Base-by-base conservation (phyloP, 768 basidiomycete genomes). In the Nevesoporus exiguus region DNA sequence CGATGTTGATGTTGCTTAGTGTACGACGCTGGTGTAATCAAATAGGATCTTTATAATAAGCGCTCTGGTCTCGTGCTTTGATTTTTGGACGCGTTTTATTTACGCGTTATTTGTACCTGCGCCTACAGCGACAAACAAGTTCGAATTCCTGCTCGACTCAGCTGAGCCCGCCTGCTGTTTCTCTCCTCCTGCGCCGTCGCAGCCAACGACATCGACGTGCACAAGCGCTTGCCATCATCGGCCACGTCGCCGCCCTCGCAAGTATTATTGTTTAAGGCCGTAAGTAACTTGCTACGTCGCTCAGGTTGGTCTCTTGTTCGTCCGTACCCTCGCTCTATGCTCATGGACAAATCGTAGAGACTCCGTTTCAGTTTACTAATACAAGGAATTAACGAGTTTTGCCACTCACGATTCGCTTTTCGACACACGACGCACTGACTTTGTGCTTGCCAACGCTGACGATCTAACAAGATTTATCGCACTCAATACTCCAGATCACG, bases 111-210 rank as follows among this genome's bases (percentile, higher is more conserved):
- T 70, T 70, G 47, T 22, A 3, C 8, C 0, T 29, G 19, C 27
- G 9, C 59, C 68, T 58, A 71, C 70, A 70, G 54, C 46, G 39
- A 51, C 69, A 70, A 70, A 70, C 57, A 70, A 63, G 68, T 70
- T 70, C 70, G 55, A 71, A 21, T 71, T 71, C 57, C 21, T 56
- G n/a, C 3, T n/a, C 27, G 14, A 21, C 25, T 13, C 9, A 21
- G 19, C 30, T 19, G 36, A 42, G 30, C 6, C 27, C 41, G 45
- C 50, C 9, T 44, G 15, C 37, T 47, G 58, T 66, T 60, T 61
- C 59, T 61, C 49, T 61, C 49, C 48, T 15, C 24, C 47, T 40
- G 58, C 57, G 54, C 52, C 60, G 43, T 63, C 49, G 56, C 54
- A 60, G 51, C 53, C 41, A 61, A 55, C 56, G 56, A 47, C 34